Percentiles rank a stretch among this genome's conserved stretches.
Evolutionary conservation across 805 yeast genomes (phyloP).

Genomic region (Pichia rugopelliculosa): DNA sequence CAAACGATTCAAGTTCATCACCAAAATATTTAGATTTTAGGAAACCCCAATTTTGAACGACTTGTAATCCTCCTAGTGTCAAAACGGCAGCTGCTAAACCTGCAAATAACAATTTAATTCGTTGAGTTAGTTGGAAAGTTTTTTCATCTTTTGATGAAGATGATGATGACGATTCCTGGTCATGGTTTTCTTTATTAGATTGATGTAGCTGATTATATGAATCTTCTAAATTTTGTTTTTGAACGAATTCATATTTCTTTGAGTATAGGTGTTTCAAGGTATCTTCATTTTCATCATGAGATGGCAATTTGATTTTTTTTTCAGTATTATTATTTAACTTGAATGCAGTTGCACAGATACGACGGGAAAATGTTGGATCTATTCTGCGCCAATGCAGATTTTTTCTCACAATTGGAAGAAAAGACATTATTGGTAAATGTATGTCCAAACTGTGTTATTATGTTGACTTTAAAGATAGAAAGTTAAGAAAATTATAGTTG

Average conservation of each 20-base stretch:
- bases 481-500: no score
- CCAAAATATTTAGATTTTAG: slow-evolving; percentile 31
- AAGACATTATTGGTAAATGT: background rate
- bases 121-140: slow-evolving; percentile 35
- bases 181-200: background rate
- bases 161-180: background rate
- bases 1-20: slow-evolving; percentile 30
- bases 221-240: slow-evolving; percentile 9
- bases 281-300: background rate
- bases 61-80: slow-evolving; percentile 34
- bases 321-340: background rate
- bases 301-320: background rate
- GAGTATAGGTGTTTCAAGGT: slow-evolving; percentile 3
- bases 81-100: slow-evolving; percentile 37
- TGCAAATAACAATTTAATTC: slow-evolving; percentile 36
- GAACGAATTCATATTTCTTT: slow-evolving; percentile 8
- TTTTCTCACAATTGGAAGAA: background rate
- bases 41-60: slow-evolving; percentile 29
- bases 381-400: background rate
- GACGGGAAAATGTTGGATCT: background rate
- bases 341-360: background rate
- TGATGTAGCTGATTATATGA: slow-evolving; percentile 2
- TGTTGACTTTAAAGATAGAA: background rate
- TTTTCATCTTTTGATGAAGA: slow-evolving; percentile 12
- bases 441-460: background rate